Evolutionary conservation across 2,329 filamentous ascomycete genomes (phyloP), one percentile per base, ranked within the genome.

Genomic region (Fragosphaeria purpurea): DNA sequence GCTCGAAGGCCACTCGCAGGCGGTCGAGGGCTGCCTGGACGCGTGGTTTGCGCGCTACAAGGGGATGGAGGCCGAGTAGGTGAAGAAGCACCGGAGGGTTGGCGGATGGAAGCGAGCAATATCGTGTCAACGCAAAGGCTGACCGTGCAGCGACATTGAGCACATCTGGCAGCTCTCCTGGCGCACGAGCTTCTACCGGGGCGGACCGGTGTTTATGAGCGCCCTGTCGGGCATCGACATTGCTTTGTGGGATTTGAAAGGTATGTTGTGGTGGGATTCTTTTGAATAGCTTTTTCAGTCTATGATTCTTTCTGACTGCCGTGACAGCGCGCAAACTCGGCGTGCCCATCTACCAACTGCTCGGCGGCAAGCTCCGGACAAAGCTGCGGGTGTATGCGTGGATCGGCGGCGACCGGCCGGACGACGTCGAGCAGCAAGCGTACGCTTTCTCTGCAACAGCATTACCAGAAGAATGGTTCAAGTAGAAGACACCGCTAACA

Each of bases 141-240:
- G 31, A 44, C 30, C 13, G 12, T 22, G 22, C 51, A 81, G 77
- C 62, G 76, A 84, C 53, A 86, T 86, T 55, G 82, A 86, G 61
- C 79, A 85, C 60, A 79, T 86, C 51, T 86, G 83, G 83, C 82
- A 85, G 62, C 72, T 73, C 57, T 73, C 75, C 46, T 85, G 79
- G 75, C 73, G 83, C 46, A 63, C 74, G 13, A 78, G 78, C 22
- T 86, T 86, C 67, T 86, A 86, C 65, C 74, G 83, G 41, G 82
- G 83, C 12, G 83, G 83, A 0, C 79, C 83, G 0, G 82, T 86
- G 40, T 79, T 86, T 62, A 85, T 86, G 81, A 82, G 77, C 56
- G 83, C 82, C 4, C 67, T 86, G n/a, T 75, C 81, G 4, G 83
- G 83, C 10, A 77, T 86, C 54, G 82, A 86, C 61, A 86, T 86